phyloP scores from a whole-genome alignment of 2,329 filamentous ascomycete species.

The Aspergillus pseudoglaucus region DNA sequence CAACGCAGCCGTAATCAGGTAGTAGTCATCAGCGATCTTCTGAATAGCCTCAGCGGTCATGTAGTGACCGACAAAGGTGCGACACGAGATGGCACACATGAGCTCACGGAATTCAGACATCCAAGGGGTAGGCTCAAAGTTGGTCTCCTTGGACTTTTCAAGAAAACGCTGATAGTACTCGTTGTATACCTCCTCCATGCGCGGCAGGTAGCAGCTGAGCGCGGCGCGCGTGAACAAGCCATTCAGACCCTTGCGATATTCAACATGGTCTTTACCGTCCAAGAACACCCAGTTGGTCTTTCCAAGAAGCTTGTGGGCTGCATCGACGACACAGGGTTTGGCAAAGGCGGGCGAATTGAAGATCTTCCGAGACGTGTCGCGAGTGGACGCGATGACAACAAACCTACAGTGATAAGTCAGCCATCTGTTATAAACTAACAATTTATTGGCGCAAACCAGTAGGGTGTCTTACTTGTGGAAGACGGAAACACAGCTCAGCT shows the following conservation, averaged over 20 bases:
- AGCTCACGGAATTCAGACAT: slow-evolving; percentile 90
- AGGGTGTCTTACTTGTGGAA: slow-evolving; percentile 79
- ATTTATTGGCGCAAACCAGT: not conserved
- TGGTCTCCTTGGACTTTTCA: slow-evolving; percentile 63
- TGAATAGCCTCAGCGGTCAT: slow-evolving; percentile 84
- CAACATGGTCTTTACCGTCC: slow-evolving; percentile 88
- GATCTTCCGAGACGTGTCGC: slow-evolving; percentile 92
- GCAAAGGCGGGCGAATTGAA: slow-evolving; percentile 90
- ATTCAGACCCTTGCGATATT: slow-evolving; percentile 95
- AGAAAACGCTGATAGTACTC: slow-evolving; percentile 77
- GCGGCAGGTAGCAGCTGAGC: slow-evolving; percentile 79
- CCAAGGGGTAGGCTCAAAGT: slow-evolving; percentile 72
- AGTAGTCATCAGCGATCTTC: slow-evolving; percentile 95
- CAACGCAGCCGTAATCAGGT: slow-evolving; percentile 87
- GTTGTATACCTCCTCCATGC: slow-evolving; percentile 87
- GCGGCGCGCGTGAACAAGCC: slow-evolving; percentile 88
- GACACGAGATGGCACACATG: slow-evolving; percentile 89
- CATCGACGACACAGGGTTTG: slow-evolving; percentile 94
- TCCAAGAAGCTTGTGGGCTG: slow-evolving; percentile 86
- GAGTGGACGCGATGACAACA: slow-evolving; percentile 90
- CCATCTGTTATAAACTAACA: not conserved
- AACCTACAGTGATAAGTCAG: slow-evolving; percentile 53
- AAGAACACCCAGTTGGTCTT: slow-evolving; percentile 95
- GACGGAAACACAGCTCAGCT: slow-evolving; percentile 92
- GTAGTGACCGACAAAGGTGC: slow-evolving; percentile 96